Evolutionary conservation across 2,329 filamentous ascomycete species (phyloP), one percentile per base, ranked within the genome.

Genomic region (Hypoxylon sp.): DNA sequence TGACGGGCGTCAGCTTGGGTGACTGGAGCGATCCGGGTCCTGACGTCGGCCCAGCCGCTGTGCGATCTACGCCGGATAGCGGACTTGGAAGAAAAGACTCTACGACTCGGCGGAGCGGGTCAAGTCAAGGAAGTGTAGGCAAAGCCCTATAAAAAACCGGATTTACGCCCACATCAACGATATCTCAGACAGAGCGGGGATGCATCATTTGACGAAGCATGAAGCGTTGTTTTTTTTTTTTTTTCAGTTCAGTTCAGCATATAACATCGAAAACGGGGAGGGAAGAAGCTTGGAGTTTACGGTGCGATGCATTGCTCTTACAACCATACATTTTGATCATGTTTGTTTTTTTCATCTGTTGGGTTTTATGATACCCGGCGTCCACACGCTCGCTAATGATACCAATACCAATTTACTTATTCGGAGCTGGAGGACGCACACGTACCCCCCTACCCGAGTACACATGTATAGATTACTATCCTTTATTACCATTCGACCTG

Each of bases 11-110:
- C 1, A 79, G 73, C 63, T 59, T 75, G 58, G 69, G 67, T 37
- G 75, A 74, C 19, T 82, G 74, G 78, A 78, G 76, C 44, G 80
- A 81, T 45, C 79, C 80, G 0, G 80, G 79, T 0, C 79, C 79
- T 2, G 80, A 83, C 55, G 71, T 83, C 1, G 79, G 79, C 0
- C 73, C 75, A 0, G 71, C 63, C 3, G 66, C 62, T 17, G 53
- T 48, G 31, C 55, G 70, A 38, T 63, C 68, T 34, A 67, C 67
- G 25, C 62, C 51, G 29, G 60, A 59, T 30, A 56, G 51, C 27
- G 44, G 36, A n/a, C 9, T 56, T 11, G 59, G 53, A 15, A 23
- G 42, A 8, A 38, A 20, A 13, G 43, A 45, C 13, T 48, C 50
- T 3, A 57, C 60, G 21, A 61, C 48, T 26, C 61, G 63, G 47